phyloP scores from a whole-genome alignment of 2,329 filamentous ascomycete species.

The Talaromyces sp. region DNA sequence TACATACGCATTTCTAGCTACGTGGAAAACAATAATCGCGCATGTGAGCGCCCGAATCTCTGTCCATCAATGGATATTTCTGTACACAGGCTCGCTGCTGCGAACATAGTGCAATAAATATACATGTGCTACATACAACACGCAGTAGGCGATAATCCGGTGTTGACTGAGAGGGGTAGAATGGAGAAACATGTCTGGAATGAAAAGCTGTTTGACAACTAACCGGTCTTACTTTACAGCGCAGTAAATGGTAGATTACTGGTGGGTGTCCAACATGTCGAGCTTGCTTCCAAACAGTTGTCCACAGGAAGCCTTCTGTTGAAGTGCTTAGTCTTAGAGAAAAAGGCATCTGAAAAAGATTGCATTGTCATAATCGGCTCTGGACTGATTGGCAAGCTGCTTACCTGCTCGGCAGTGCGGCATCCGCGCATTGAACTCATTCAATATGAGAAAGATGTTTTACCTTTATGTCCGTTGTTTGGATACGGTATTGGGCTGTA shows the following conservation, averaged over 20 bases:
- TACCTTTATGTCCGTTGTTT: slow-evolving; percentile 12
- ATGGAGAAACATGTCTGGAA: not conserved
- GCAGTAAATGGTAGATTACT: not conserved
- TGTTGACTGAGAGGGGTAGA: not conserved
- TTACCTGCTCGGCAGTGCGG: slow-evolving; percentile 4
- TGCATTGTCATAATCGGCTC: slow-evolving; percentile 12
- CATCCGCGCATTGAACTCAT: slow-evolving; percentile 13
- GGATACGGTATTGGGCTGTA: slow-evolving; percentile 13
- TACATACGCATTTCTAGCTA: too few relatives aligned
- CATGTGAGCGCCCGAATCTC: not conserved
- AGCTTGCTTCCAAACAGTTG: not conserved
- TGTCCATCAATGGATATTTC: not conserved
- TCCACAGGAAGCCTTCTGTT: not conserved
- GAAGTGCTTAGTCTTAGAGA: not conserved
- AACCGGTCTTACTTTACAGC: not conserved
- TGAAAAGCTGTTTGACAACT: not conserved
- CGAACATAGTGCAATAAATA: not conserved
- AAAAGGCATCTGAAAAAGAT: slow-evolving; percentile 8
- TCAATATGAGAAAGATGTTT: slow-evolving; percentile 9
- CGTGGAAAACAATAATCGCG: not conserved
- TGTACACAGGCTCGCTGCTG: not conserved
- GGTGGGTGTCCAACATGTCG: not conserved
- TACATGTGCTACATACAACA: not conserved
- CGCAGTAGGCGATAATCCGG: not conserved
- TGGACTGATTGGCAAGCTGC: slow-evolving; percentile 9